Percentiles rank a stretch among this genome's conserved stretches.
phyloP scores from a whole-genome alignment of 192 early-diverging fungal genomes.

The Umbelopsis sp. region DNA sequence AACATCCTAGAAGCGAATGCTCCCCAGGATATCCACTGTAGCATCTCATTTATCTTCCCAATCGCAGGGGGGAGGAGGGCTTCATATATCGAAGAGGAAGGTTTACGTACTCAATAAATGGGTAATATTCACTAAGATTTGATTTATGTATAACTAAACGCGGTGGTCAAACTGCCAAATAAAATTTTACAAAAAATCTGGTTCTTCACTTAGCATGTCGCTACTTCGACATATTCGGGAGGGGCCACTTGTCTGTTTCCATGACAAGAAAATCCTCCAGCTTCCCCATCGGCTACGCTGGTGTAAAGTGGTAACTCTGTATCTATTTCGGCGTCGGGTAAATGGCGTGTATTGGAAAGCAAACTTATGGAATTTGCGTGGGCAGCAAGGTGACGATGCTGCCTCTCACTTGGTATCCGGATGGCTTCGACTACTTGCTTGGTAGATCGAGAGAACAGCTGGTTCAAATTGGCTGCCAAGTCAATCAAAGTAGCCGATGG shows the following conservation, averaged over 20 bases:
- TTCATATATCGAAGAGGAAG: no score
- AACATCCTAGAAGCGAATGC: no score
- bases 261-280: neutral
- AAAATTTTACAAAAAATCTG: no score
- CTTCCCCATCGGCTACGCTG: neutral
- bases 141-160: no score
- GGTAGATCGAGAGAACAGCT: neutral
- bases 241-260: neutral
- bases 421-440: neutral
- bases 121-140: no score
- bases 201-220: no score
- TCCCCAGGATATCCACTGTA: no score
- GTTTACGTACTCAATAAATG: no score
- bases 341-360: neutral
- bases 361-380: neutral
- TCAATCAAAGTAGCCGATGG: neutral
- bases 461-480: neutral
- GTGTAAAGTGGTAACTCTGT: neutral
- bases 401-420: neutral
- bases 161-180: no score
- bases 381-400: neutral
- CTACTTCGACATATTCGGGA: no score
- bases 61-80: no score
- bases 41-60: no score
- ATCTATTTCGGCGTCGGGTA: constrained; percentile 2